Evolutionary conservation across 176 grass and related monocot species (phyloP).

Genomic region (Stipa capillata): DNA sequence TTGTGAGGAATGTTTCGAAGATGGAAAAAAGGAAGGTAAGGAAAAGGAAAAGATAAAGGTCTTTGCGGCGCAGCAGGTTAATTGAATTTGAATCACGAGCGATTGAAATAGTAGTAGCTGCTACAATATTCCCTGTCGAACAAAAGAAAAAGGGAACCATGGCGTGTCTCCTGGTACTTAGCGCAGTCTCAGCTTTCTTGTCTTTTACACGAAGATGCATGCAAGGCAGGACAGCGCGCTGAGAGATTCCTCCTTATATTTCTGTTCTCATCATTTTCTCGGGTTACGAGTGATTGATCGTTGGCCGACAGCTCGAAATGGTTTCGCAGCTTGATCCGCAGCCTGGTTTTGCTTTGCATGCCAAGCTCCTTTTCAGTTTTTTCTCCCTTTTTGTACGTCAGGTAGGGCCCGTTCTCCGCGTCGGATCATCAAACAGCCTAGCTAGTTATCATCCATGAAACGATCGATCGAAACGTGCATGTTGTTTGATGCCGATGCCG

Average conservation of each 20-base stretch:
- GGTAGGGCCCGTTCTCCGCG: slow-evolving; percentile 21
- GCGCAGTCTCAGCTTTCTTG: not conserved
- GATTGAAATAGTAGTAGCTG: not conserved
- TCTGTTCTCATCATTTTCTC: not conserved
- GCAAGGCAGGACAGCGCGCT: not conserved
- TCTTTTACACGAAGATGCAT: not conserved
- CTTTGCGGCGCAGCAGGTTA: not conserved
- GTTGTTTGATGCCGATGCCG: slow-evolving; percentile 17
- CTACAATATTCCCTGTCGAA: too few species aligned
- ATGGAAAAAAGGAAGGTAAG: too few species aligned
- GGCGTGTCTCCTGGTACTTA: not conserved
- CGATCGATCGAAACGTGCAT: not conserved
- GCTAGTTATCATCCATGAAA: not conserved
- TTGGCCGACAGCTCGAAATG: slow-evolving; percentile 22
- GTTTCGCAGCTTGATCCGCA: not conserved
- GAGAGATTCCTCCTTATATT: slow-evolving; percentile 27
- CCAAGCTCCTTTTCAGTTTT: not conserved
- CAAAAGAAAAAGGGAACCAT: slow-evolving; percentile 2
- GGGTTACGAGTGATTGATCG: not conserved
- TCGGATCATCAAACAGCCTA: not conserved
- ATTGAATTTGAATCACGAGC: not conserved
- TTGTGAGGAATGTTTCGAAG: not conserved
- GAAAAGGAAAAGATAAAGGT: not conserved
- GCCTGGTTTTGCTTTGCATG: not conserved
- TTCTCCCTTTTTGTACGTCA: not conserved